Evolutionary conservation across 371 early-diverging fungal genomes (phyloP).

Genomic region (Mucor racemosus): DNA sequence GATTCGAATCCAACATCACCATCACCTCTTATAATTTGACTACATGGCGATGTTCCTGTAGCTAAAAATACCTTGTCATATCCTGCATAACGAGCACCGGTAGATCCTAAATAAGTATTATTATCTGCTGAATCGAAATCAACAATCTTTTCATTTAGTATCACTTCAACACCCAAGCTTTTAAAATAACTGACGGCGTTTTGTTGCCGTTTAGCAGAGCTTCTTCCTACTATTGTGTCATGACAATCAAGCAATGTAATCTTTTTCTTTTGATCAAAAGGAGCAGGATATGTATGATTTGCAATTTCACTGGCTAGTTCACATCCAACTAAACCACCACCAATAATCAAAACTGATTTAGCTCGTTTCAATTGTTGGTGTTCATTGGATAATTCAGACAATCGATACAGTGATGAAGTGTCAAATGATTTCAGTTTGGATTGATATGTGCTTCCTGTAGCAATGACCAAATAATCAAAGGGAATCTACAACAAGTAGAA

Average conservation of each 20-base stretch:
- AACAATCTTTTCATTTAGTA: slow-evolving; percentile 60
- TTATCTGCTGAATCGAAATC: slow-evolving; percentile 44
- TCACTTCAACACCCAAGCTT: slow-evolving; percentile 59
- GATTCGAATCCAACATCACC: slow-evolving; percentile 34
- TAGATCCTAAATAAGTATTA: slow-evolving; percentile 34
- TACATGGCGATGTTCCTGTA: slow-evolving; percentile 44
- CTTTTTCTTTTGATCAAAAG: slow-evolving; percentile 41
- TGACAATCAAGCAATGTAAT: slow-evolving; percentile 59
- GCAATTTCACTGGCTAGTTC: slow-evolving; percentile 68
- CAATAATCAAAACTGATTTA: slow-evolving; percentile 59
- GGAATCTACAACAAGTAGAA: slow-evolving; percentile 7
- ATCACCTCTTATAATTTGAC: slow-evolving; percentile 21
- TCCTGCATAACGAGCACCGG: slow-evolving; percentile 32
- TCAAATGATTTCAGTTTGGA: slow-evolving; percentile 49
- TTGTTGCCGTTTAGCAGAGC: slow-evolving; percentile 38
- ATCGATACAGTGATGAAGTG: slow-evolving; percentile 38
- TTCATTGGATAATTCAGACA: slow-evolving; percentile 33
- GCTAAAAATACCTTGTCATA: slow-evolving; percentile 48
- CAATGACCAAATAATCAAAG: slow-evolving; percentile 73
- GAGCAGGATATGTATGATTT: slow-evolving; percentile 37
- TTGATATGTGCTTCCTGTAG: slow-evolving; percentile 68
- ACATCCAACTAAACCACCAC: slow-evolving; percentile 68
- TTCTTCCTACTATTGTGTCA: slow-evolving; percentile 38
- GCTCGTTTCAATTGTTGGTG: slow-evolving; percentile 62
- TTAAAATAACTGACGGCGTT: slow-evolving; percentile 53